A percentile compares a stretch with the other conserved stretches of the same genome.
Evolutionary conservation across 2,329 filamentous ascomycete species (phyloP).

Genomic region (Penicillium sp.): DNA sequence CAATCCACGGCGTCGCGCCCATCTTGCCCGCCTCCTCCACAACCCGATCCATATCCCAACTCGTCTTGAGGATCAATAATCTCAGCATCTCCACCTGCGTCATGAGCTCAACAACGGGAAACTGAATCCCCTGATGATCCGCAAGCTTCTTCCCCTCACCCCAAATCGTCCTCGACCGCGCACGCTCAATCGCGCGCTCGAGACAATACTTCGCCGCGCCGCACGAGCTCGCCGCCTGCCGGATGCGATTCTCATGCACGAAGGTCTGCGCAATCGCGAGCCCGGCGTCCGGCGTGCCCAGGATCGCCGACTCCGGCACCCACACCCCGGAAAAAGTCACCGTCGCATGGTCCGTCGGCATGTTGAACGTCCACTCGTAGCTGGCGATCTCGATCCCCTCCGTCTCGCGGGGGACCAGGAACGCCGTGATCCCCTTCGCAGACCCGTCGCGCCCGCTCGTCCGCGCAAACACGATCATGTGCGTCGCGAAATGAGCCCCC

Average conservation of each 20-base stretch:
- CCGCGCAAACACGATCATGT: constrained; percentile 66
- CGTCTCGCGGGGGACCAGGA: constrained; percentile 60
- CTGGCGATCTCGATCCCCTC: constrained; percentile 60
- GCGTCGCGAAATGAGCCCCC: constrained; percentile 65
- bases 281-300: constrained; percentile 59
- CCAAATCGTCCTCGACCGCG: constrained; percentile 52
- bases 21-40: constrained; percentile 37
- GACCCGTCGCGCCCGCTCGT: constrained; percentile 60
- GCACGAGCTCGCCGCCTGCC: constrained; percentile 62
- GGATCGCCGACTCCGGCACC: constrained; percentile 58
- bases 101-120: constrained; percentile 65
- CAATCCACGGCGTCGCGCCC: constrained; percentile 45
- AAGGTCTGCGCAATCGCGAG: constrained; percentile 68
- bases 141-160: constrained; percentile 30
- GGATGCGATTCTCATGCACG: constrained; percentile 68
- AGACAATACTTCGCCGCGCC: constrained; percentile 63
- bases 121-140: constrained; percentile 67
- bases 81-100: constrained; percentile 68
- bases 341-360: constrained; percentile 70
- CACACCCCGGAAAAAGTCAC: constrained; percentile 62
- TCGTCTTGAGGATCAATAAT: constrained; percentile 65
- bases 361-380: constrained; percentile 70
- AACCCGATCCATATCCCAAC: constrained; percentile 62
- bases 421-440: constrained; percentile 63
- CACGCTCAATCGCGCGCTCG: constrained; percentile 61